These are phyloP conservation scores for Multifurca ochricompacta DNA, from an alignment of 768 basidiomycete species.

Conservation along the genomic window DNA sequence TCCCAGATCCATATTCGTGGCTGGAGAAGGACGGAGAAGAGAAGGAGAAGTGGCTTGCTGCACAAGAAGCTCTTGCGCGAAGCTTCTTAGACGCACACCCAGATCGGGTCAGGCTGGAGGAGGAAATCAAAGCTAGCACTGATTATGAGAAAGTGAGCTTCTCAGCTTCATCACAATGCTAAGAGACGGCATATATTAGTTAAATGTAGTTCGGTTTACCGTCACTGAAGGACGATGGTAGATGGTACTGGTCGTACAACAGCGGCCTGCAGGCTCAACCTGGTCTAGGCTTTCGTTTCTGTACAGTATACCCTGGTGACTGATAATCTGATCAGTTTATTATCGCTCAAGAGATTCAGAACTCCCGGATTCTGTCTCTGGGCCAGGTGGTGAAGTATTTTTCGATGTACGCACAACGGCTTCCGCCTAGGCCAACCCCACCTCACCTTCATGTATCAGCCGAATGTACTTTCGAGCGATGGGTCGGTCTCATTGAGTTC, in stretches of 20 bases:
- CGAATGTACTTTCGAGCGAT: conserved; percentile 64
- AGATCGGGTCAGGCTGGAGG: conserved; percentile 51
- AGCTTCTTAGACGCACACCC: conserved; percentile 54
- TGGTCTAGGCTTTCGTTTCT: conserved; percentile 19
- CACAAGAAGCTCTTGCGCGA: conserved; percentile 52
- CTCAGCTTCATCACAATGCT: neutral
- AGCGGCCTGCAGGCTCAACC: conserved; percentile 68
- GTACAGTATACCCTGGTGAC: neutral
- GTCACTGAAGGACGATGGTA: conserved; percentile 49
- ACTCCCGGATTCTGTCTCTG: conserved; percentile 44
- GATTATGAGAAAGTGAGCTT: conserved; percentile 32
- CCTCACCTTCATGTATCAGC: conserved; percentile 30
- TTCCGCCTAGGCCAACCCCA: neutral
- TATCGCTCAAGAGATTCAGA: conserved; percentile 48
- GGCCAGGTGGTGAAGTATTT: conserved; percentile 57
- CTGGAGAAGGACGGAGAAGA: conserved; percentile 57
- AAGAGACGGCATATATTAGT: neutral
- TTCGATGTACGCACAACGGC: conserved; percentile 50
- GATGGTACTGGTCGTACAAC: conserved; percentile 81
- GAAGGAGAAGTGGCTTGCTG: conserved; percentile 55
- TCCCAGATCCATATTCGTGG: conserved; percentile 71
- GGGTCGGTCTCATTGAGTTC: conserved; percentile 59
- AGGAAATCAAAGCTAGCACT: conserved; percentile 47
- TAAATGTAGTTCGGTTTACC: conserved; percentile 54
- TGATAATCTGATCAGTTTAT: conserved; percentile 36